Percentiles rank a stretch among this genome's conserved stretches.
Evolutionary conservation across 208 protist genomes (phyloP).

Genomic region (Trypanosoma cruzi): DNA sequence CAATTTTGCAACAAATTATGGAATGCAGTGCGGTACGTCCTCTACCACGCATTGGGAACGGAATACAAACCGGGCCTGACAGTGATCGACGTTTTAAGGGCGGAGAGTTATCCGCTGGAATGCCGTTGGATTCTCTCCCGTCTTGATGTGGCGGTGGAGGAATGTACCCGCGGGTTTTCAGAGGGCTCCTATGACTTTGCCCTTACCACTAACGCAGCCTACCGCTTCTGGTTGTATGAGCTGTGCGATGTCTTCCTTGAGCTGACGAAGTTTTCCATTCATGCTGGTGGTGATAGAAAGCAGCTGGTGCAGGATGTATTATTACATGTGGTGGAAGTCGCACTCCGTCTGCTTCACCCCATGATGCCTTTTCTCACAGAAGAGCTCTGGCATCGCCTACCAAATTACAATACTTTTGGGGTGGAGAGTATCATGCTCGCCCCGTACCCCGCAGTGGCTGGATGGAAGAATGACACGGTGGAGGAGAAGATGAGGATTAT

Average conservation of each 20-base stretch:
- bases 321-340: slow-evolving; percentile 92
- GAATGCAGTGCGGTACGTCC: slow-evolving; percentile 97
- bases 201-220: slow-evolving; percentile 88
- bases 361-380: slow-evolving; percentile 99
- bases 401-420: slow-evolving; percentile 79
- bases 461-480: slow-evolving; percentile 61
- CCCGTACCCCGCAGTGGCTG: slow-evolving; percentile 70
- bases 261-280: slow-evolving; percentile 93
- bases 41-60: slow-evolving; percentile 87
- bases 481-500: slow-evolving; percentile 88
- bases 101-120: slow-evolving; percentile 78
- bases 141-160: slow-evolving; percentile 80
- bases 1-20: slow-evolving; percentile 99
- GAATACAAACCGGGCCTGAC: slow-evolving; percentile 72
- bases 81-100: slow-evolving; percentile 40
- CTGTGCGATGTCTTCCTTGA: slow-evolving; percentile 99
- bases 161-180: slow-evolving; percentile 69
- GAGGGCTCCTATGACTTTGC: slow-evolving; percentile 93
- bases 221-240: slow-evolving; percentile 98
- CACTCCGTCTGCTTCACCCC: slow-evolving; percentile 97
- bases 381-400: slow-evolving; percentile 98
- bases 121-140: slow-evolving; percentile 97
- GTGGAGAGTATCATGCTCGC: slow-evolving; percentile 90
- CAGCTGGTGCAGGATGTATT: slow-evolving; percentile 92
- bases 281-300: slow-evolving; percentile 68